Percentiles rank a stretch among this genome's conserved stretches.
Evolutionary conservation across 768 basidiomycete species (phyloP).

Genomic region (Astraeus odoratus): DNA sequence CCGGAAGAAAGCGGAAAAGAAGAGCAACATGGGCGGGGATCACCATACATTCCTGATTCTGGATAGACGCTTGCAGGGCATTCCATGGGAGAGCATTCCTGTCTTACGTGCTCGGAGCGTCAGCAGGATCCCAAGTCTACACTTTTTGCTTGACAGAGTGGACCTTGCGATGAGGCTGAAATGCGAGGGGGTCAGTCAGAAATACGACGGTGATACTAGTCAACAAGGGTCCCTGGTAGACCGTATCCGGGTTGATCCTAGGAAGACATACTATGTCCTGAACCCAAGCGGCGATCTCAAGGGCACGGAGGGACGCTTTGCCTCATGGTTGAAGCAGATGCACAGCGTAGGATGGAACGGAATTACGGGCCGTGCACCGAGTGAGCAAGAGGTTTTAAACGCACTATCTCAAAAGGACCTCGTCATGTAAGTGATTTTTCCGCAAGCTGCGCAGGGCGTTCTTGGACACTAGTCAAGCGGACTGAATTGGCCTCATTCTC

Average conservation of each 20-base stretch:
- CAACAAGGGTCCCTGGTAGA: conserved; percentile 25
- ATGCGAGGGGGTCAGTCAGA: conserved; percentile 8
- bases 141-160: conserved; percentile 83
- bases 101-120: conserved; percentile 77
- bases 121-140: conserved; percentile 86
- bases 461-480: conserved; percentile 6
- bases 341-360: conserved; percentile 76
- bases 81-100: conserved; percentile 97
- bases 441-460: not conserved
- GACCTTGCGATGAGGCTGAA: conserved; percentile 47
- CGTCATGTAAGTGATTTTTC: conserved; percentile 76
- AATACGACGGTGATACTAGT: conserved; percentile 5
- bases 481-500: not conserved
- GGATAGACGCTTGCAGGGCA: conserved; percentile 80
- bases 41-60: conserved; percentile 83
- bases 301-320: conserved; percentile 78
- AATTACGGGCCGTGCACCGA: conserved; percentile 64
- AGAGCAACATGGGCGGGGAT: conserved; percentile 32
- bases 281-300: conserved; percentile 90
- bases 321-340: conserved; percentile 72
- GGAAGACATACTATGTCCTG: conserved; percentile 73
- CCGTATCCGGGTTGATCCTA: conserved; percentile 53
- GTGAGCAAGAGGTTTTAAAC: conserved; percentile 75
- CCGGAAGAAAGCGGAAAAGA: conserved; percentile 27
- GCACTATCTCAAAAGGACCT: conserved; percentile 73